Evolutionary conservation across 352 stramenopile species (phyloP), one percentile per base, ranked within the genome.

Genomic region (Thalassiosira sp.): DNA sequence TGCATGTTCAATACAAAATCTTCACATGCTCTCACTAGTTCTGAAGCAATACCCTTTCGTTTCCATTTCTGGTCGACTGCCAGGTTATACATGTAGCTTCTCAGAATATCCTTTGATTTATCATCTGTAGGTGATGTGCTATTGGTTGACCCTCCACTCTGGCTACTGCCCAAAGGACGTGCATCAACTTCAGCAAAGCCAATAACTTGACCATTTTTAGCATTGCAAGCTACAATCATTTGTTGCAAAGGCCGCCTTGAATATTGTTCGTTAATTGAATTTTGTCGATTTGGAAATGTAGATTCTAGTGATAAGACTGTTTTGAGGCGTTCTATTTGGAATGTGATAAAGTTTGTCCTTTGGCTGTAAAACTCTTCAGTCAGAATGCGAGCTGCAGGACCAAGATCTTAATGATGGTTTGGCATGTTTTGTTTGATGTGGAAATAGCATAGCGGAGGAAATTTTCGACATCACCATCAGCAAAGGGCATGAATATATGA

Each of bases 51-150:
- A 24, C 85, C 85, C 37, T 78, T 76, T 18, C 81, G 58, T 68
- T 82, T 76, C 61, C 72, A 88, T 54, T 65, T 62, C 20, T 73
- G 63, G 51, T 87, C 79, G 6, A 89, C 80, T 16, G 85, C 85
- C 22, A 91, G 49, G 77, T 91, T 91, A 59, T 85, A 91, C 80
- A 91, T 89, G 58, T 91, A 91, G n/a, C 80, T 73, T 35, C 85
- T 62, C 58, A 69, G 66, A 37, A 75, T 61, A n/a, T 57, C 64
- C 42, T 61, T 40, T 53, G 49, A 16, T 42, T 16, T 25, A 15
- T 25, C 25, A 37, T 59, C 8, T 45, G 28, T 40, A 45, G 40
- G 8, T 20, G 24, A 27, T 46, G n/a, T 56, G 25, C 72, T 53
- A n/a, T 51, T 42, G 51, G 43, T 18, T 42, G 18, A 16, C 24